These are phyloP conservation scores for Trichoderma brevicompactum DNA, from an alignment of 2,329 filamentous ascomycete species.

Conservation along the genomic window DNA sequence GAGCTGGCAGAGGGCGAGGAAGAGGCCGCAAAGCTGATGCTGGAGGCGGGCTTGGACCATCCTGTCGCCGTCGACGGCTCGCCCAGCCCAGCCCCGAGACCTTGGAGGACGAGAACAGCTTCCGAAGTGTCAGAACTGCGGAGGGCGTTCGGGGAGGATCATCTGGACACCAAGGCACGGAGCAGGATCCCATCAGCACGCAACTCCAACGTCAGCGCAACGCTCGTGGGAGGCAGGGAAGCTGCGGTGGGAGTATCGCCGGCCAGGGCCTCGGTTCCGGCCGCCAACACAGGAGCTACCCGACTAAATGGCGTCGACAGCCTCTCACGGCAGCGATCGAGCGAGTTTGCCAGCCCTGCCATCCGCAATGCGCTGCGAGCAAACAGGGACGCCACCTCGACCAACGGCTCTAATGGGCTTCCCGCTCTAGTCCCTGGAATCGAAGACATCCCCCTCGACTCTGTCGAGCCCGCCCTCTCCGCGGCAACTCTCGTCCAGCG, in stretches of 20 bases:
- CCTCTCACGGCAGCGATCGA: neutral
- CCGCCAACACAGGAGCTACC: neutral
- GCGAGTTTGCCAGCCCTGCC: conserved; percentile 8
- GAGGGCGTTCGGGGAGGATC: conserved; percentile 38
- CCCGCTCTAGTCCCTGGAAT: conserved; percentile 48
- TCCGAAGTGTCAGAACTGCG: conserved; percentile 41
- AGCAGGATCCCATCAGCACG: conserved; percentile 26
- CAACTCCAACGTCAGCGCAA: conserved; percentile 22
- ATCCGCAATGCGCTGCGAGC: conserved; percentile 12
- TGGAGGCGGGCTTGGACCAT: conserved; percentile 35
- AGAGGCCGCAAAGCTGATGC: conserved; percentile 33
- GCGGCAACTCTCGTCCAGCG: conserved; percentile 4
- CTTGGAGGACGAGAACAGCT: conserved; percentile 45
- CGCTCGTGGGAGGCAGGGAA: conserved; percentile 23
- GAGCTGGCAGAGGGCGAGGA: conserved; percentile 40
- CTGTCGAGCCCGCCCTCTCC: conserved; percentile 37
- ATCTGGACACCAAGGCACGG: conserved; percentile 40
- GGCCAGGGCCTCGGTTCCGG: neutral
- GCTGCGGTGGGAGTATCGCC: conserved; percentile 5
- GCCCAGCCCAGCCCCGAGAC: conserved; percentile 56
- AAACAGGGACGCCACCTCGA: neutral
- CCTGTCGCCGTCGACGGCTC: conserved; percentile 48
- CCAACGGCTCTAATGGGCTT: conserved; percentile 33
- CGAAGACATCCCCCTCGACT: conserved; percentile 44
- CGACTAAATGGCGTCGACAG: neutral